Evolutionary conservation across 2,329 filamentous ascomycete genomes (phyloP), one percentile per base, ranked within the genome.

Genomic region (Fonsecaea multimorphosa): DNA sequence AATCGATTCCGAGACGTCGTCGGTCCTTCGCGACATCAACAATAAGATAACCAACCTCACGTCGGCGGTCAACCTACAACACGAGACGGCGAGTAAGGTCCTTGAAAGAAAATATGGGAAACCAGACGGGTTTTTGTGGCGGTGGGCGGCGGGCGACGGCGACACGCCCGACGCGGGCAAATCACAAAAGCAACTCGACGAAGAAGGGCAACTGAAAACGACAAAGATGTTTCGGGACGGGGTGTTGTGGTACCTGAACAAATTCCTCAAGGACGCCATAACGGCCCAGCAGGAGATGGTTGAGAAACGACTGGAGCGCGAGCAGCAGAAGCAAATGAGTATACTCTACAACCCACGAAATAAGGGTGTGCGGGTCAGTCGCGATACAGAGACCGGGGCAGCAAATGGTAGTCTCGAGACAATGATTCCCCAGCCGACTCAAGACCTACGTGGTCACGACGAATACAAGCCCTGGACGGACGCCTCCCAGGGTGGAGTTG

Each of bases 271-370:
- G 78, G 84, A 87, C 70, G 93, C 90, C 63, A 90, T 91, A 49
- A 85, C 87, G 72, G 87, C 90, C 69, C 94, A 98, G 81, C 88
- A 92, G 73, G 86, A 85, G 58, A 97, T 98, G 92, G 97, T 98
- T 85, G 93, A 97, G 80, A 91, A 91, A 74, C 82, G 95, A 72
- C 82, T 98, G 71, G 88, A 88, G 74, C 84, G 95, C 61, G 92
- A 96, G 76, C 84, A 94, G 77, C 93, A 98, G 80, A 95, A 91
- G 85, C 93, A 89, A 74, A 91, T 92, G 78, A 96, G 91, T 74
- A 86, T 94, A 65, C 81, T 97, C 63, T 91, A 92, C 70, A 66
- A 72, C 40, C 93, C 92, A 76, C 83, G 86, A 2, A 82, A 83
- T 59, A 70, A 67, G 64, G 60, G 65, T 31, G 64, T 66, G 40